Percentiles rank a stretch among this genome's conserved stretches.
phyloP scores from a whole-genome alignment of 1,139 yeast species.

The Diutina ranongensis region DNA sequence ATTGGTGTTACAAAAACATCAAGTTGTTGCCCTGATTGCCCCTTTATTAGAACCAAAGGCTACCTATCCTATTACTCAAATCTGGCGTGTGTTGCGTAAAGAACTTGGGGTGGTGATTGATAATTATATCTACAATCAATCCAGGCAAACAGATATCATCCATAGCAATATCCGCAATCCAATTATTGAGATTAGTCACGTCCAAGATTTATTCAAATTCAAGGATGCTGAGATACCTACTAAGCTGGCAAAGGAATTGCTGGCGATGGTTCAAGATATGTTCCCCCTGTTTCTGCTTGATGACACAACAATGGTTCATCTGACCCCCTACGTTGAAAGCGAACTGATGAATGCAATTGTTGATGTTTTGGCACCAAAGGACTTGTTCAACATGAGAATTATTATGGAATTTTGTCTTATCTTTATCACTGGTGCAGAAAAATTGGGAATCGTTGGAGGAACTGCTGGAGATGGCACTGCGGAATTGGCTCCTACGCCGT shows the following conservation, averaged over 20 bases:
- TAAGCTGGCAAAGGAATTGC: constrained; percentile 31
- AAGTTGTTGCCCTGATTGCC: constrained; percentile 40
- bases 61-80: constrained; percentile 27
- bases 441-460: background rate
- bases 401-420: constrained; percentile 50
- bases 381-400: constrained; percentile 74
- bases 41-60: background rate
- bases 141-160: background rate
- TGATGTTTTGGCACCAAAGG: constrained; percentile 60
- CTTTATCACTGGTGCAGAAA: constrained; percentile 37
- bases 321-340: constrained; percentile 46
- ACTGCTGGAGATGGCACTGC: background rate
- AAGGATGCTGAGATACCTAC: constrained; percentile 28
- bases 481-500: background rate
- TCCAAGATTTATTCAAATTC: constrained; percentile 34
- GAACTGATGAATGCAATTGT: constrained; percentile 45
- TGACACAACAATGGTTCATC: constrained; percentile 4
- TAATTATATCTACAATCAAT: constrained; percentile 32
- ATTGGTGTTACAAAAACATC: constrained; percentile 59
- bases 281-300: constrained; percentile 46
- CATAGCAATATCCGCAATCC: constrained; percentile 13
- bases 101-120: constrained; percentile 48
- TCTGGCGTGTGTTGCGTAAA: constrained; percentile 47
- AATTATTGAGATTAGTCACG: constrained; percentile 11
- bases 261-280: constrained; percentile 38